Percentiles rank a stretch among this genome's conserved stretches.
These are phyloP conservation scores for Diutina pseudorugosa DNA, from an alignment of 1,139 yeast species.

Conservation along the genomic window DNA sequence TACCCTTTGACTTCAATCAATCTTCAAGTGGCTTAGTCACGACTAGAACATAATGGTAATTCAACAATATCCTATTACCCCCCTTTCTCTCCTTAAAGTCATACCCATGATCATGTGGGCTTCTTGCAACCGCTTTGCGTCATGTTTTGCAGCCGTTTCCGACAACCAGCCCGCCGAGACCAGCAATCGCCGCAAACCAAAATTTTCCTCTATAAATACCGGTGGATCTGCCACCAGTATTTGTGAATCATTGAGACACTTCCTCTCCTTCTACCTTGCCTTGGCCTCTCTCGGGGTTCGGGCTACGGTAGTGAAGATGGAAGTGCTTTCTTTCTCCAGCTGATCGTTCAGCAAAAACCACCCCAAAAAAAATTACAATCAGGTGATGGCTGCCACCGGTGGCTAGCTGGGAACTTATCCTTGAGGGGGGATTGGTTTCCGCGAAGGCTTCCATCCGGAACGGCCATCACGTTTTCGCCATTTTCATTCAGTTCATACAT, in stretches of 20 bases:
- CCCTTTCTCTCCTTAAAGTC: too few relatives aligned
- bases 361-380: neutral
- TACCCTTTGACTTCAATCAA: too few relatives aligned
- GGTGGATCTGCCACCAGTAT: neutral
- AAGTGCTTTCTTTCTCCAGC: neutral
- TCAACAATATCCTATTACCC: too few relatives aligned
- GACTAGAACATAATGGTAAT: too few relatives aligned
- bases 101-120: neutral
- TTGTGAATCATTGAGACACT: neutral
- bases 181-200: neutral
- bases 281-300: neutral
- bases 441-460: neutral
- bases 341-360: neutral
- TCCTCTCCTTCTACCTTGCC: neutral
- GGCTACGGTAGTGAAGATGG: neutral
- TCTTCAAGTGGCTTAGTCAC: too few relatives aligned
- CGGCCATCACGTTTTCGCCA: neutral
- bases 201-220: neutral
- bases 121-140: neutral
- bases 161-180: neutral
- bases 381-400: neutral
- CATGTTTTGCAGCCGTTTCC: neutral
- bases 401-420: neutral
- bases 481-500: slow-evolving; percentile 1
- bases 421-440: slow-evolving; percentile 1